These are phyloP conservation scores for Cryphonectria radicalis DNA, from an alignment of 2,329 filamentous ascomycete genomes.

Conservation along the genomic window DNA sequence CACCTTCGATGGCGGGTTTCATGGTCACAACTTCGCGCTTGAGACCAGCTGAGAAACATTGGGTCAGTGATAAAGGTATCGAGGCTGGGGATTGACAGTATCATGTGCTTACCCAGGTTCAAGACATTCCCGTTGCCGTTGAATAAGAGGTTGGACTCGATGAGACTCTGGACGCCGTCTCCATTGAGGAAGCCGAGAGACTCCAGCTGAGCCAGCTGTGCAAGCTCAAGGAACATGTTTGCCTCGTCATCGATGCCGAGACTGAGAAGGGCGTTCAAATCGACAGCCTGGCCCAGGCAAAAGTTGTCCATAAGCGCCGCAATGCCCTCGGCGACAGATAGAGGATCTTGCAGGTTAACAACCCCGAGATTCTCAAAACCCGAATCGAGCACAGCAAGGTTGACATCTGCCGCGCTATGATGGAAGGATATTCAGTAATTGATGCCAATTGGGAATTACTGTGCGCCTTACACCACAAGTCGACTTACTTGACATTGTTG, in stretches of 20 bases:
- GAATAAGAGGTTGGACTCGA: constrained; percentile 34
- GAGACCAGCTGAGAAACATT: constrained; percentile 34
- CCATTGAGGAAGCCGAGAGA: constrained; percentile 37
- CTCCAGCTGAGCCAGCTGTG: constrained; percentile 39
- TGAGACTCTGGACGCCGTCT: constrained; percentile 36
- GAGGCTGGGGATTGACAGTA: not conserved
- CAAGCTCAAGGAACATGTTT: constrained; percentile 40
- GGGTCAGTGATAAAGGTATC: constrained; percentile 20
- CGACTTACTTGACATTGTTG: constrained; percentile 18
- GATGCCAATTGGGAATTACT: not conserved
- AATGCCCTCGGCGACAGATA: constrained; percentile 38
- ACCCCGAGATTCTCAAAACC: constrained; percentile 35
- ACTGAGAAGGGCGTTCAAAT: constrained; percentile 33
- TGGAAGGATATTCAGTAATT: constrained; percentile 9
- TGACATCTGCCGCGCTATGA: constrained; percentile 3
- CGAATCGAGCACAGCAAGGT: constrained; percentile 24
- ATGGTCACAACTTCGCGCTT: constrained; percentile 37
- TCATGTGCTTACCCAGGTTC: constrained; percentile 30
- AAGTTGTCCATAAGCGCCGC: constrained; percentile 36
- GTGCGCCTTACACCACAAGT: not conserved
- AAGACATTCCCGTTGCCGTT: constrained; percentile 30
- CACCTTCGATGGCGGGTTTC: constrained; percentile 36
- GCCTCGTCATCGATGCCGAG: constrained; percentile 36
- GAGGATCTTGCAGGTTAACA: constrained; percentile 37
- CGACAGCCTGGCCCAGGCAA: constrained; percentile 36